Base-by-base conservation (phyloP, 2,329 filamentous ascomycete genomes). In the Penicillium sp. region DNA sequence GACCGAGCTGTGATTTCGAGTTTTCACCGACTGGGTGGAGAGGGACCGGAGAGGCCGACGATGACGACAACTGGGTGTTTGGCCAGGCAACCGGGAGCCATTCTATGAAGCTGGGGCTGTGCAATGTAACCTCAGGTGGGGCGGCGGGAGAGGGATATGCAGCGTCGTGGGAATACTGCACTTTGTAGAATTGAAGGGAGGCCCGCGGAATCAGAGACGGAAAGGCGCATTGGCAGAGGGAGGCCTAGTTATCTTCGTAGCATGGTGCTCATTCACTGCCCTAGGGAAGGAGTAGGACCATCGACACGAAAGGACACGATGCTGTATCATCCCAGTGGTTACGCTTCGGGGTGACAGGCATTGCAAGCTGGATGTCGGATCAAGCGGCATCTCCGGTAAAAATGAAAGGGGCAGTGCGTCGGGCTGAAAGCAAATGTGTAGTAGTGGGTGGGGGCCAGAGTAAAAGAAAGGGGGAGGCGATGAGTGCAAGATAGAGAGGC, bases 361-460 rank as follows among this genome's bases (percentile, higher is more conserved):
- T 47, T 53, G 45, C n/a, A 23, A 42, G 47, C 44, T 50, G 12
- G 47, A 50, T 51, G 45, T 18, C 46, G 46, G 54, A 54, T 56
- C 43, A 44, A 52, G 51, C 49, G 54, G 46, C 41, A 54, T 56
- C 49, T 56, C 48, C 43, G n/a, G 37, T 50, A n/a, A 46, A 54
- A 50, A 56, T 54, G 44, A 48, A 54, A 52, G 44, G 51, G 49
- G 49, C 46, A 56, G 45, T 53, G 47, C 31, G 47, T 55, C 29
- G 25, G 25, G 25, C 25, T 27, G 25, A 27, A 27, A 8, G 25
- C 5, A 6, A 27, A 27, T 6, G 25, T 8, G 25, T 8, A 27
- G 25, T 8, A 8, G 25, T 27, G 6, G 41, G 49, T 47, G 44
- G 46, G 48, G 46, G 44, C 45, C 4, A 49, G 39, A 45, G 25